phyloP scores from a whole-genome alignment of 2,329 filamentous ascomycete species.

The Arthrobotrys pseudoclavata region DNA sequence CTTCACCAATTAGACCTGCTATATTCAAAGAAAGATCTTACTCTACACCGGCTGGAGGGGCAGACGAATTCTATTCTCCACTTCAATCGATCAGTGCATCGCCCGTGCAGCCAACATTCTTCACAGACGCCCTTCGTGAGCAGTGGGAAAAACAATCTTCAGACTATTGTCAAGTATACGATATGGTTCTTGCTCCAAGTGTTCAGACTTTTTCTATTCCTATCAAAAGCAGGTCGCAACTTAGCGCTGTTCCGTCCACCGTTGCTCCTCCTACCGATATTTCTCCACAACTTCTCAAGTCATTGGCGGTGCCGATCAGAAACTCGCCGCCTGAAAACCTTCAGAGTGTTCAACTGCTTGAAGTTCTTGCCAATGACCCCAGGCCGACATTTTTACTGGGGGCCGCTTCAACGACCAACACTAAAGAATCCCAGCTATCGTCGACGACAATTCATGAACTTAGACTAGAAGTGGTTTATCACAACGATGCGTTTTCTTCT shows the following conservation, averaged over 20 bases:
- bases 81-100: slow-evolving; percentile 41
- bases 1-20: slow-evolving; percentile 23
- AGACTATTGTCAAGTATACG: slow-evolving; percentile 36
- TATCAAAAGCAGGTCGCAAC: slow-evolving; percentile 4
- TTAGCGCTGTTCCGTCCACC: neutral
- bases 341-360: slow-evolving; percentile 34
- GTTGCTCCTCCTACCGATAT: slow-evolving; percentile 3
- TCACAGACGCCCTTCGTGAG: slow-evolving; percentile 36
- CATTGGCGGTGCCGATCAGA: slow-evolving; percentile 48
- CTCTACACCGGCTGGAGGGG: slow-evolving; percentile 47
- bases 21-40: slow-evolving; percentile 32
- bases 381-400: slow-evolving; percentile 54
- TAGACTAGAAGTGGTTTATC: slow-evolving; percentile 52
- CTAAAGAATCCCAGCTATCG: slow-evolving; percentile 35
- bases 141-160: slow-evolving; percentile 24
- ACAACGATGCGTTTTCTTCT: slow-evolving; percentile 54
- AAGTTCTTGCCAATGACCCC: slow-evolving; percentile 47
- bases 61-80: slow-evolving; percentile 44
- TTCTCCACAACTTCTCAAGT: slow-evolving; percentile 27
- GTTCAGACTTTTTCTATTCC: slow-evolving; percentile 34
- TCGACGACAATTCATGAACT: slow-evolving; percentile 55
- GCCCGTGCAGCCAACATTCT: slow-evolving; percentile 5
- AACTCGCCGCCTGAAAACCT: slow-evolving; percentile 40
- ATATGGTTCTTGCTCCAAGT: slow-evolving; percentile 41
- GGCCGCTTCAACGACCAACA: slow-evolving; percentile 29